Conservation (phyloP, 495 filamentous ascomycete species). For the Parathielavia hyrcaniae region DNA sequence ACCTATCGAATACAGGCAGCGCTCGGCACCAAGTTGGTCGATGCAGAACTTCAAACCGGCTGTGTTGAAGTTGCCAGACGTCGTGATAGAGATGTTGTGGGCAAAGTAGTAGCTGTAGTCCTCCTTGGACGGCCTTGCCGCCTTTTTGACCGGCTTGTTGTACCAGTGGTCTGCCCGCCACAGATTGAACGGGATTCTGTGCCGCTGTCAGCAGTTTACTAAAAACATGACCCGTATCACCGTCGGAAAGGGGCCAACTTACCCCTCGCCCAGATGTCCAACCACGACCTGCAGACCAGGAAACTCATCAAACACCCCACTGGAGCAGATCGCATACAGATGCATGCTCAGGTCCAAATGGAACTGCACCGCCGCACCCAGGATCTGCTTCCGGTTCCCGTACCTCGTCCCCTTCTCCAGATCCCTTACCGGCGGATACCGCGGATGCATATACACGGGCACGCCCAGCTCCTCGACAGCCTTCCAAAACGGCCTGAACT, state of each 20-base stretch:
- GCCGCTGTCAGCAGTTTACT: not conserved
- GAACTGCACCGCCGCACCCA: constrained; percentile 35
- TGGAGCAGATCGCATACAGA: constrained; percentile 33
- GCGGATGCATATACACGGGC: constrained; percentile 58
- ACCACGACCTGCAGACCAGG: constrained; percentile 54
- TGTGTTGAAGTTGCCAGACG: constrained; percentile 56
- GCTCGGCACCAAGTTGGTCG: constrained; percentile 32
- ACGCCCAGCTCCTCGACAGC: constrained; percentile 53
- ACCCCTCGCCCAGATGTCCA: constrained; percentile 57
- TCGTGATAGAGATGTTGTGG: constrained; percentile 58
- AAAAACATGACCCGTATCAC: not conserved
- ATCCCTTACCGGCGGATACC: constrained; percentile 35
- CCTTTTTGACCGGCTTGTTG: constrained; percentile 46
- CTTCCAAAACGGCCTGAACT: constrained; percentile 55
- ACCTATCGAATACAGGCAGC: constrained; percentile 39
- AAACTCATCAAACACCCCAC: constrained; percentile 47
- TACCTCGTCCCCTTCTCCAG: constrained; percentile 22
- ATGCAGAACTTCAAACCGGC: constrained; percentile 48
- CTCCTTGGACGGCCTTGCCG: constrained; percentile 49
- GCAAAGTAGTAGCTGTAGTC: constrained; percentile 58
- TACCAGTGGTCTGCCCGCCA: constrained; percentile 59
- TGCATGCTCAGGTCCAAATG: constrained; percentile 38
- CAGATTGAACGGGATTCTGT: constrained; percentile 58
- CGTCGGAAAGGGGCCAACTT: constrained; percentile 9
- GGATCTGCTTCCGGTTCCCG: constrained; percentile 28